Percentiles rank a stretch among this genome's conserved stretches.
These are phyloP conservation scores for Geotrichum bryndzae DNA, from an alignment of 1,139 yeast species.

Conservation along the genomic window DNA sequence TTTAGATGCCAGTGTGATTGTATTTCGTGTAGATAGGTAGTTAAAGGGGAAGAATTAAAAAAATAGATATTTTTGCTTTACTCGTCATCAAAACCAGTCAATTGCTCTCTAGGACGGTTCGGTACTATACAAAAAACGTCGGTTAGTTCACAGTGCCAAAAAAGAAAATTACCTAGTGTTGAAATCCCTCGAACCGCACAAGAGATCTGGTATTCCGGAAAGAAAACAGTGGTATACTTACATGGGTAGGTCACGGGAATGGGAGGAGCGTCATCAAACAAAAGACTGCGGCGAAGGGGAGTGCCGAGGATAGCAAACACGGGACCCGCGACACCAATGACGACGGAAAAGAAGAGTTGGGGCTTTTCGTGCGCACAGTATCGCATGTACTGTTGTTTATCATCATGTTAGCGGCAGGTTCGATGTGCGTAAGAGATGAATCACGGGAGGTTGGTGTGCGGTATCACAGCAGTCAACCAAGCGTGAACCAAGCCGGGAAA, in stretches of 20 bases:
- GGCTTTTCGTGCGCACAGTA: slow-evolving; percentile 77
- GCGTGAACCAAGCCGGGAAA: not conserved
- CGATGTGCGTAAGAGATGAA: not conserved
- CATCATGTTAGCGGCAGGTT: not conserved
- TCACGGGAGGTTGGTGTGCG: no score
- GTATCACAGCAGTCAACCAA: no score
- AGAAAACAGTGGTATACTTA: slow-evolving; percentile 19
- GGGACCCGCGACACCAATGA: slow-evolving; percentile 65
- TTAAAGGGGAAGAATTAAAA: slow-evolving; percentile 13
- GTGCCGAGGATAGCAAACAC: slow-evolving; percentile 52
- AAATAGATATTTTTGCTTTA: slow-evolving; percentile 10
- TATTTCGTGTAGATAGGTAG: not conserved
- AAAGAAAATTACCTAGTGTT: not conserved
- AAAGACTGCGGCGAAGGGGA: slow-evolving; percentile 64
- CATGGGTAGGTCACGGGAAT: slow-evolving; percentile 65
- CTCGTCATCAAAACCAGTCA: slow-evolving; percentile 36
- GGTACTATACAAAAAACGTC: slow-evolving; percentile 24
- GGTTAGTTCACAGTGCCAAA: not conserved
- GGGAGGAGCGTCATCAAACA: slow-evolving; percentile 62
- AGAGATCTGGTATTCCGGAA: not conserved
- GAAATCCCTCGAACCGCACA: not conserved
- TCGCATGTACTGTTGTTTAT: slow-evolving; percentile 57
- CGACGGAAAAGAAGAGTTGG: slow-evolving; percentile 65
- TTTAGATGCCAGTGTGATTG: not conserved
- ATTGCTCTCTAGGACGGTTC: slow-evolving; percentile 31